Evolutionary conservation across 106 monocot species (phyloP), one percentile per base, ranked within the genome.

Genomic region (Dioscorea zingiberensis): DNA sequence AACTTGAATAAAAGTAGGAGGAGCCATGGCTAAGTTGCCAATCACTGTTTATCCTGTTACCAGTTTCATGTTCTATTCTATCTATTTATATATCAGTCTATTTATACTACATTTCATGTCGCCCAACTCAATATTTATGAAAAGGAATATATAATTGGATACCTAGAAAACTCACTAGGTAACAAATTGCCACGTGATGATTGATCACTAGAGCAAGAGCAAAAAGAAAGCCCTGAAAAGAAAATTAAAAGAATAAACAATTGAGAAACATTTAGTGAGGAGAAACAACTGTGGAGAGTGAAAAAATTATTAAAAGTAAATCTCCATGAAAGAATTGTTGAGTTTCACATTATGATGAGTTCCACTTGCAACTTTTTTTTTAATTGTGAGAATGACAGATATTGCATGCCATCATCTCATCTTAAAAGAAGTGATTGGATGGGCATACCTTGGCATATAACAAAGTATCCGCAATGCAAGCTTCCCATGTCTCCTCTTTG

Each of bases 401-500:
- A 22, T 58, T 47, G 45, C 44, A 18, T 45, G 65, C 48, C 25
- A 14, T 16, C 26, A 47, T 25, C 3, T 7, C 18, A 49, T 30
- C 19, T 19, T 25, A 63, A 61, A 21, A 58, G n/a, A 44, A 24
- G 47, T 68, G 24, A 15, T 17, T 45, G 67, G 28, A 51, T 53
- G 44, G 64, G 3, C 27, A 48, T 71, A 85, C 93, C 93, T 93
- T 93, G 15, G 73, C 85, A 78, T 93, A 93, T 38, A 93, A 71
- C 48, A 85, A 27, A 13, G 74, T 32, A 51, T 93, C 85, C 51
- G 78, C 80, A 73, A 93, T 77, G 53, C 80, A 78, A 21, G 73
- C 85, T 54, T 93, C 93, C 88, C 85, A 88, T 27, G 71, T 93
- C 74, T 93, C 93, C 51, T 82, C 77, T 65, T 70, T 85, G 21